Evolutionary conservation across 169 alveolate genomes (phyloP).

Genomic region (Miamiensis avidus): DNA sequence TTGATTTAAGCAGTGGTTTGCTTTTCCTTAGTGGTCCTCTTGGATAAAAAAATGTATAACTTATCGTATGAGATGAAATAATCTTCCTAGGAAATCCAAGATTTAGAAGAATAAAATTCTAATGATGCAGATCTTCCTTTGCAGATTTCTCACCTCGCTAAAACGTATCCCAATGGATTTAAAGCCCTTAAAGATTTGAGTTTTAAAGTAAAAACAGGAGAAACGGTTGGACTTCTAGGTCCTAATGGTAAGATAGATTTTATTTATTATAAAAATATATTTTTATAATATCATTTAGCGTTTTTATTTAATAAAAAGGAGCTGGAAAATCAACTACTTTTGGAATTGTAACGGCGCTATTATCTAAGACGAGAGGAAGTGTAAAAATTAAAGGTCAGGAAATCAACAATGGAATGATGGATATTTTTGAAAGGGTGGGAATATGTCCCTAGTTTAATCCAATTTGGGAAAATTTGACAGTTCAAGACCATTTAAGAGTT

Average conservation of each 20-base stretch:
- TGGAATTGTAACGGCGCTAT: conserved; percentile 75
- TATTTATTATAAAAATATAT: too few relatives aligned
- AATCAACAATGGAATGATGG: conserved; percentile 44
- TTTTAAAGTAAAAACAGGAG: conserved; percentile 68
- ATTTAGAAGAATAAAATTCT: neutral
- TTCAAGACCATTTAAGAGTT: conserved; percentile 72
- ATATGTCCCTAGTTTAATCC: conserved; percentile 88
- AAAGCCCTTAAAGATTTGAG: conserved; percentile 61
- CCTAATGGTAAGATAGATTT: conserved; percentile 30
- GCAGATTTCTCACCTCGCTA: neutral
- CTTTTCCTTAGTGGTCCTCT: too few relatives aligned
- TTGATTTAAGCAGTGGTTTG: neutral
- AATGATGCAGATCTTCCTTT: neutral
- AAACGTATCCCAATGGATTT: conserved; percentile 44
- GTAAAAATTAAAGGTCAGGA: conserved; percentile 55
- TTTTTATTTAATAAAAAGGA: conserved; percentile 72
- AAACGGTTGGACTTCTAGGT: conserved; percentile 82
- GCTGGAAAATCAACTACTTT: conserved; percentile 90
- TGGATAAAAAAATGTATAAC: neutral
- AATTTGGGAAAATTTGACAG: conserved; percentile 76
- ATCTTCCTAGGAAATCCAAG: neutral
- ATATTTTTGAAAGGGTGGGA: conserved; percentile 59
- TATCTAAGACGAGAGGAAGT: conserved; percentile 65
- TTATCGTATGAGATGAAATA: neutral
- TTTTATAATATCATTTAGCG: too few relatives aligned